Evolutionary conservation across 345 rosid species (phyloP), one percentile per base, ranked within the genome.

Genomic region (Populus ilicifolia): DNA sequence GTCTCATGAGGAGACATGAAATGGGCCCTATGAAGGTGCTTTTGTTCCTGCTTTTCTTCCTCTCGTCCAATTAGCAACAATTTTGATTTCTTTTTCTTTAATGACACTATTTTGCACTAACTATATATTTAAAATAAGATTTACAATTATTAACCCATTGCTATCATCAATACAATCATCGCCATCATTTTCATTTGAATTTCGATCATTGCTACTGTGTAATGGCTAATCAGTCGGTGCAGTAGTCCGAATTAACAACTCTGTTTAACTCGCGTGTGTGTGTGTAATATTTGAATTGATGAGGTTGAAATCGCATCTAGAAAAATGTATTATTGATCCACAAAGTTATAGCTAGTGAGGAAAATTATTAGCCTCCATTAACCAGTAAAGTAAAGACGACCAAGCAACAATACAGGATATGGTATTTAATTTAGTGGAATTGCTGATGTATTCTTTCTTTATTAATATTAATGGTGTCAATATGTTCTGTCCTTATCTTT

Each of bases 21-120:
- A 85, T 89, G 93, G 93, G 88, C 80, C 93, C 89, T 73, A 69
- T 65, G 78, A 77, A 83, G 83, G 81, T 86, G 88, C 89, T 82
- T 84, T 83, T 80, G 67, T 79, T 83, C 69, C 72, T 77, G 70
- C 75, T 75, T 80, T 79, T 81, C 80, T 77, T 79, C 77, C 62
- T 71, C 65, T 78, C 69, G 77, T 78, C 68, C 69, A 69, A 36
- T 70, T 62, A 3, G 63, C 23, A 3, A 1, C 25, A n/a, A 2
- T 56, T n/a, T 54, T 30, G 75, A 3, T 59, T 66, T 73, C 67
- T 75, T 72, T 35, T 72, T 65, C 63, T 39, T 20, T 25, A 33
- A 36, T 70, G 54, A 74, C 83, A 54, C 46, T 80, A 74, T 77
- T 77, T 75, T 71, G 77, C 84, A 78, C 87, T 75, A 69, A 70